Evolutionary conservation across 345 rosid species (phyloP).

Genomic region (Melastoma malabathricum): DNA sequence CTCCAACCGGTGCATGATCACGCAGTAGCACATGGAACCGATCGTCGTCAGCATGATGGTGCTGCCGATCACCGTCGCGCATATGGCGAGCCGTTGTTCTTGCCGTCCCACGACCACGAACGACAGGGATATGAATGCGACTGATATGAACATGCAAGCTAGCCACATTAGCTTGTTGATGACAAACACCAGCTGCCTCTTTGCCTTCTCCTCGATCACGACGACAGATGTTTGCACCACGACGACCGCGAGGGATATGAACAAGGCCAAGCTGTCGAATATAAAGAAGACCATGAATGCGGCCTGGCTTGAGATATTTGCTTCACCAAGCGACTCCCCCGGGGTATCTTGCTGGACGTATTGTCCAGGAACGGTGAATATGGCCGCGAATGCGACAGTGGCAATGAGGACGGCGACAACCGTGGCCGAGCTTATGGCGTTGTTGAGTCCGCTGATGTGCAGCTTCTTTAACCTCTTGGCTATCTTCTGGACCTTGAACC

Average conservation of each 20-base stretch:
- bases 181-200: constrained; percentile 91
- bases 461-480: constrained; percentile 91
- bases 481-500: constrained; percentile 73
- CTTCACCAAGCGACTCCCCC: constrained; percentile 58
- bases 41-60: constrained; percentile 69
- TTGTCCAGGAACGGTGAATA: constrained; percentile 97
- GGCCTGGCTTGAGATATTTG: constrained; percentile 53
- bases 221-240: constrained; percentile 98
- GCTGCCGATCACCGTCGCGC: constrained; percentile 46
- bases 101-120: constrained; percentile 57
- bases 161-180: constrained; percentile 99
- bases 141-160: constrained; percentile 75
- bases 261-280: constrained; percentile 92
- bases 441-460: constrained; percentile 92
- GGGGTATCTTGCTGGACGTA: constrained; percentile 34
- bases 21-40: constrained; percentile 88
- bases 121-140: constrained; percentile 67
- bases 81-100: constrained; percentile 45
- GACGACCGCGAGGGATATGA: constrained; percentile 95
- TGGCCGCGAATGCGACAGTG: constrained; percentile 97
- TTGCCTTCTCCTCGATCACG: constrained; percentile 92
- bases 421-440: constrained; percentile 88
- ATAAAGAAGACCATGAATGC: constrained; percentile 72
- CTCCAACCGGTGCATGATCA: constrained; percentile 50
- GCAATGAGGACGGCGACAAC: constrained; percentile 96